Evolutionary conservation across 257 asterid genomes (phyloP).

Genomic region (Nicotiana otophora): DNA sequence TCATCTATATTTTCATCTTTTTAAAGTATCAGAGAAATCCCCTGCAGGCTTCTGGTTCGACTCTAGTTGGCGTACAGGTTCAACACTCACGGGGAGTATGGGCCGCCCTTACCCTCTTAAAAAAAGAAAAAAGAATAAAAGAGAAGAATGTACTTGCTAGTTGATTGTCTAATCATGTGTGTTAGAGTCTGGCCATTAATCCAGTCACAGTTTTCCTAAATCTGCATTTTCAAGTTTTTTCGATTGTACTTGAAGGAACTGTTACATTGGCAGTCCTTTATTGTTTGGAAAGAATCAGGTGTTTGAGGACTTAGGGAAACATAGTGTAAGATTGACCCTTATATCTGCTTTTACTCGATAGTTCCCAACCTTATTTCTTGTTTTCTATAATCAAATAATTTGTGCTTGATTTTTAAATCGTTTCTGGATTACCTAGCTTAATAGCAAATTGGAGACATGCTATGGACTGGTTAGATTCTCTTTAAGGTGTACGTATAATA

Average conservation of each 20-base stretch:
- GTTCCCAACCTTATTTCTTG: not conserved
- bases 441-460: not conserved
- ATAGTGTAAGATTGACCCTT: not conserved
- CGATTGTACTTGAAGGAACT: not conserved
- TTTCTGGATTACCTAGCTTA: not conserved
- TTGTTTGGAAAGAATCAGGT: not conserved
- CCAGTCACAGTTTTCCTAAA: slow-evolving; percentile 1
- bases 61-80: not conserved
- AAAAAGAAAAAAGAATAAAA: not conserved
- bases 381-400: not conserved
- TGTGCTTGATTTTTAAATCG: not conserved
- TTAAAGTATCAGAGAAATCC: not conserved
- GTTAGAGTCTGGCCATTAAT: not conserved
- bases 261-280: not conserved
- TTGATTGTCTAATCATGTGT: not conserved
- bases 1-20: not conserved
- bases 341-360: not conserved
- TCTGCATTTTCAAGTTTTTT: not conserved
- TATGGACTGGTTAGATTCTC: not conserved
- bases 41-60: not conserved
- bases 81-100: not conserved
- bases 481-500: not conserved
- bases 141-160: not conserved
- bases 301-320: not conserved
- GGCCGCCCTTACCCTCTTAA: not conserved